Evolutionary conservation across 2,329 filamentous ascomycete species (phyloP), one percentile per base, ranked within the genome.

Genomic region (Hypoxylon sp.): DNA sequence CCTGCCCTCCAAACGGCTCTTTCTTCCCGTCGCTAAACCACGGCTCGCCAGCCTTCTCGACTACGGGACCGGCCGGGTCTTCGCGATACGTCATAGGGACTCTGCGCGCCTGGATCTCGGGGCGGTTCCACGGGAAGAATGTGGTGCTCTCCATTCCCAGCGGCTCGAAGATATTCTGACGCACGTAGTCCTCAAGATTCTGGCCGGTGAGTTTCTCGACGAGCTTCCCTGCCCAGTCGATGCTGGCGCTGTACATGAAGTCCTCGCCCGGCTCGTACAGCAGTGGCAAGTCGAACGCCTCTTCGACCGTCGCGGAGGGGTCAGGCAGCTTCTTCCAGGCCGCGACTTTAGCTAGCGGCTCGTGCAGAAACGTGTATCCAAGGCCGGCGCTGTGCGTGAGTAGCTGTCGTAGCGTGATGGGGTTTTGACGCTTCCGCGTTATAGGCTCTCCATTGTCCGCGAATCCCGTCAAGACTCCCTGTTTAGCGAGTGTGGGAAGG

Each of bases 321-420:
- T 8, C 11, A 6, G 30, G n/a, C 54, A 16, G 20, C 14, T 50
- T 62, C 48, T 40, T 67, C 58, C 30, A 63, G 32, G 53, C 38
- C 2, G 18, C 28, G 38, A 46, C 42, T 51, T 59, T 68, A 22
- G 28, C 49, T 45, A 73, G 36, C 14, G 30, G 33, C 36, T 60
- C 54, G 36, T 75, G 46, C 16, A 79, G 48, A 48, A 79, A 78
- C 32, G 77, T 73, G 70, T 85, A 85, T 4, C 67, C 71, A 0
- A 76, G 65, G 1, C 84, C 84, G 0, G 80, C 77, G 26, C 78
- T 80, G 68, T 86, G 84, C 1, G 80, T 81, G 3, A 86, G 76
- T 1, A 86, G 76, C 38, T 81, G 79, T n/a, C 78, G 74, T 4
- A 85, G 73, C 3, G 81, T 84, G 53, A 86, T 79, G 12, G 77